A percentile compares a stretch with the other conserved stretches of the same genome.
phyloP scores from a whole-genome alignment of 2,329 filamentous ascomycete genomes.

The Fusarium pseudoanthophilum region DNA sequence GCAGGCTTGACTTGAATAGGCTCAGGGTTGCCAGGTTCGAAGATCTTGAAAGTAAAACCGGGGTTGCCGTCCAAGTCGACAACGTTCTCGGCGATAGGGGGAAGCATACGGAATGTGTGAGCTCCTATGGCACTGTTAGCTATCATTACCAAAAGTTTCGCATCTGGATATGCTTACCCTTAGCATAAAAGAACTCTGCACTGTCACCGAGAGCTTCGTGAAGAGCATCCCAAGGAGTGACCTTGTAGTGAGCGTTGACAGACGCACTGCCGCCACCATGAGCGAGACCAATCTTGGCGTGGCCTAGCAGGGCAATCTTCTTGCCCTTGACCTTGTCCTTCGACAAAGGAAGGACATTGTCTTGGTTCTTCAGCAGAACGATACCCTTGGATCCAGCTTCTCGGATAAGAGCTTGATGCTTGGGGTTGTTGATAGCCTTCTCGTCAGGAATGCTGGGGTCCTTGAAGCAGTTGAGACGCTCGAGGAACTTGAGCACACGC shows the following conservation, averaged over 20 bases:
- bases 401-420: constrained; percentile 46
- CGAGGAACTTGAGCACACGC: constrained; percentile 45
- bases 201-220: constrained; percentile 42
- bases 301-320: constrained; percentile 49
- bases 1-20: constrained; percentile 42
- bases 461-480: constrained; percentile 46
- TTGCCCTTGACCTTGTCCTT: constrained; percentile 47
- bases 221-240: constrained; percentile 50
- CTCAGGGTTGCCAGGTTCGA: constrained; percentile 42
- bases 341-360: constrained; percentile 66
- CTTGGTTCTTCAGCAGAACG: constrained; percentile 72
- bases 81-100: constrained; percentile 42
- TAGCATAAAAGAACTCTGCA: constrained; percentile 46
- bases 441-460: constrained; percentile 44
- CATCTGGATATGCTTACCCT: constrained; percentile 28
- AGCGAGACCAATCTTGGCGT: constrained; percentile 49
- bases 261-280: constrained; percentile 54
- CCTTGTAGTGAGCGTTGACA: constrained; percentile 50
- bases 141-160: rapidly evolving
- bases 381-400: constrained; percentile 62
- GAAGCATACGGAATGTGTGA: constrained; percentile 43
- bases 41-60: constrained; percentile 48
- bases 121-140: constrained; percentile 35
- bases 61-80: constrained; percentile 47
- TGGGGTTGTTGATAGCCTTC: constrained; percentile 47